Base-by-base conservation (phyloP, 805 yeast species). In the Ogataea zsoltii region DNA sequence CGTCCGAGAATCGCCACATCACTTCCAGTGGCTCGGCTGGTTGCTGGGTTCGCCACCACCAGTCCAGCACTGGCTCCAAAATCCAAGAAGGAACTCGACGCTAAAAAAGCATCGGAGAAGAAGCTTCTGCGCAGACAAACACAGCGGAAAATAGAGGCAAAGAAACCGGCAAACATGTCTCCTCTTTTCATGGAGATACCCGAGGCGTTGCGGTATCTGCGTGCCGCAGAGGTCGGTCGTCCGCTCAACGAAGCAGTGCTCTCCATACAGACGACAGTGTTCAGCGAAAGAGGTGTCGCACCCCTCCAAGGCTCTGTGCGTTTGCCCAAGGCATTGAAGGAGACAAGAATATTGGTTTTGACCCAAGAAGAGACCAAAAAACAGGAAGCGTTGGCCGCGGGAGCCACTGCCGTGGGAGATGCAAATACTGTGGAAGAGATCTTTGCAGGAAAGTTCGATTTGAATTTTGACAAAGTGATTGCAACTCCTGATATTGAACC, bases 221-320 rank as follows among this genome's bases (percentile, higher is more conserved):
- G 97, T 51, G 96, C 98, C 0, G 80, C 90, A 4, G 97, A 90
- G 65, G 95, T 90, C 4, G 98, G 99, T 4, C 80, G 86, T 60
- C 80, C 92, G 2, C 70, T 75, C 4, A 68, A 76, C n/a, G 81
- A 82, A 55, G 82, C 92, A 17, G 83, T 91, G 18, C 72, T 92
- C 33, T 72, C 86, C 14, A 66, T 87, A 44, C 79, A 84, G 42
- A 75, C 88, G 14, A 70, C 79, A 14, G 72, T 90, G 25, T 76
- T 83, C 10, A 80, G 84, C 16, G 92, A 85, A 48, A 82, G 79
- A 60, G 96, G 97, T 54, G 82, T 86, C 17, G 80, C 83, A 29
- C 86, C 88, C 19, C 66, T 91, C 42, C 70, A 72, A 25, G 97
- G 97, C 12, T 74, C 81, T 4, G 77, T 90, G 17, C 67, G 75